These are phyloP conservation scores for Silene latifolia DNA, from an alignment of 148 eudicot species.

Conservation along the genomic window DNA sequence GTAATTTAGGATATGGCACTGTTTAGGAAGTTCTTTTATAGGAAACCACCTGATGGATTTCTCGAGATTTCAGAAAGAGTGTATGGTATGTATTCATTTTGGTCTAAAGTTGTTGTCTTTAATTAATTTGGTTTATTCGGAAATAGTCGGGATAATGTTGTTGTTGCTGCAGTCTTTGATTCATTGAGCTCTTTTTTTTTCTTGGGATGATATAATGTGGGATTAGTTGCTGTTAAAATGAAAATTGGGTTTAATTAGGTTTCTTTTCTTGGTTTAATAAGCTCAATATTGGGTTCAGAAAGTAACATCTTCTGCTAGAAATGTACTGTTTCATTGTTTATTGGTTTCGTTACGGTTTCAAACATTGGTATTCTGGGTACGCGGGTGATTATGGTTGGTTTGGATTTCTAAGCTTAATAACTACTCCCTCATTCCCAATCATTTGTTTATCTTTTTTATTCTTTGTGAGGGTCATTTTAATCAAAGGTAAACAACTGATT, in stretches of 20 bases:
- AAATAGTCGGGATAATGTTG: too few species aligned
- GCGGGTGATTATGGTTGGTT: neutral
- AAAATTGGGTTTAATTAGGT: neutral
- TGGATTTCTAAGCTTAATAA: too few species aligned
- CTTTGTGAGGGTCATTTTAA: too few species aligned
- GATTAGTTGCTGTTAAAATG: neutral
- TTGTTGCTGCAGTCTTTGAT: too few species aligned
- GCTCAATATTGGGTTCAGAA: neutral
- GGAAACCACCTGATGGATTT: conserved; percentile 89
- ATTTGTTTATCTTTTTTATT: too few species aligned
- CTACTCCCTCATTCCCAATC: too few species aligned
- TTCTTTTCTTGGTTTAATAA: neutral
- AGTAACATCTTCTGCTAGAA: neutral
- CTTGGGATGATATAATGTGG: neutral
- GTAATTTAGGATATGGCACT: conserved; percentile 50
- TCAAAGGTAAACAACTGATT: too few species aligned
- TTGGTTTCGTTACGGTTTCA: neutral
- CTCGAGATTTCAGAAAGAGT: conserved; percentile 89
- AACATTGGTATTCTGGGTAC: neutral
- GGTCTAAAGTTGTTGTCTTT: conserved; percentile 1
- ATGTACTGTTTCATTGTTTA: neutral
- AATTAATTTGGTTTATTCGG: neutral
- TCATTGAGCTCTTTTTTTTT: neutral
- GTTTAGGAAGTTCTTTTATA: conserved; percentile 60
- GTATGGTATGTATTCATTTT: conserved; percentile 49